Percentiles rank a stretch among this genome's conserved stretches.
Evolutionary conservation across 163 green algal species (phyloP).

Genomic region (Chlamydomonas reinhardtii): DNA sequence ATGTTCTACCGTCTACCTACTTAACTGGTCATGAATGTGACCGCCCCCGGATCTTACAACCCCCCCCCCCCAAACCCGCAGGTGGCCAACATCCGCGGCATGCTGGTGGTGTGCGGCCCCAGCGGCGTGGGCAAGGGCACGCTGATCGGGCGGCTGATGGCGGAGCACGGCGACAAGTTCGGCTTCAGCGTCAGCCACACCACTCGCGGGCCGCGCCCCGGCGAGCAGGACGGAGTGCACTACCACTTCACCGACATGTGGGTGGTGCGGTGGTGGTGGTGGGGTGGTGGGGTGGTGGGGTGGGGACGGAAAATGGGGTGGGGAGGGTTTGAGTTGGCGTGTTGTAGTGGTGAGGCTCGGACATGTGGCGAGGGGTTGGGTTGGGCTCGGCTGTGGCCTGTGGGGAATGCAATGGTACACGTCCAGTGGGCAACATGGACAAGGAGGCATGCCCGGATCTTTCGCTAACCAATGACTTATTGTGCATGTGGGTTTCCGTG

Average conservation of each 20-base stretch:
- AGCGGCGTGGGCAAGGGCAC: slow-evolving; percentile 97
- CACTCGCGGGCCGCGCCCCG: slow-evolving; percentile 70
- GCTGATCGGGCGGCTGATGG: slow-evolving; percentile 89
- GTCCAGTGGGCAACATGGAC: too few relatives aligned
- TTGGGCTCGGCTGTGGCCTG: too few relatives aligned
- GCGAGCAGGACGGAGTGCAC: slow-evolving; percentile 85
- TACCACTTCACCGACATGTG: slow-evolving; percentile 86
- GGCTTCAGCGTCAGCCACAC: slow-evolving; percentile 96
- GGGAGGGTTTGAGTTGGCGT: too few relatives aligned
- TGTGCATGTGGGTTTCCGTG: too few relatives aligned
- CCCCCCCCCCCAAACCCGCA: background rate
- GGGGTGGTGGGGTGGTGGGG: background rate
- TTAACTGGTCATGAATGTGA: too few relatives aligned
- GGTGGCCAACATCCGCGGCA: slow-evolving; percentile 18
- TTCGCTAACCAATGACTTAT: too few relatives aligned
- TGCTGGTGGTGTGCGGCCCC: slow-evolving; percentile 92
- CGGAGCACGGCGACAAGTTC: slow-evolving; percentile 77
- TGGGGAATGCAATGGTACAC: too few relatives aligned
- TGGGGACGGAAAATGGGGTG: background rate
- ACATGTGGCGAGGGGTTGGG: too few relatives aligned
- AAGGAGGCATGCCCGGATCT: too few relatives aligned
- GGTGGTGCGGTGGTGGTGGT: background rate
- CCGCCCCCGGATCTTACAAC: too few relatives aligned
- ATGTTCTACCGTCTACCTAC: too few relatives aligned
- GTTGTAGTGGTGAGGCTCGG: too few relatives aligned